Base-by-base conservation (phyloP, 2,329 filamentous ascomycete genomes). In the Blastomyces parvus region DNA sequence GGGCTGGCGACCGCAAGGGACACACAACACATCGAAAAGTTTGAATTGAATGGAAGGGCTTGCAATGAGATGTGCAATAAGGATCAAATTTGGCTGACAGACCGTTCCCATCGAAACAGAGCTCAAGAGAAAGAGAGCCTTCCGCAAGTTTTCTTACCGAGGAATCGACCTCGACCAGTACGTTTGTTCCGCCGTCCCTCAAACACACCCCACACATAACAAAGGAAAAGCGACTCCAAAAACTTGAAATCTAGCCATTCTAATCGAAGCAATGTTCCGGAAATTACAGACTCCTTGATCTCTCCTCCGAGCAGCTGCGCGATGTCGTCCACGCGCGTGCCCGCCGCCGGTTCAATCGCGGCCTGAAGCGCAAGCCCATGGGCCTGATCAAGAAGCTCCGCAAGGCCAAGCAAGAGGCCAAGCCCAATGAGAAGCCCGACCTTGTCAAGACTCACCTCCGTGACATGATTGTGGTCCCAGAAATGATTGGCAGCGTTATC, bases 341-440 rank as follows among this genome's bases (percentile, higher is more conserved):
- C 79, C 93, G 94, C 80, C 88, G 94, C 82, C 88, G 95, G 80
- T 97, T 99, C 89, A 97, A 97, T 89, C 93, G 94, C 74, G 94
- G 94, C 77, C 89, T 99, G 77, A 99, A 97, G 90, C 92, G 94
- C 85, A 96, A 96, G 86, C 94, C 94, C 76, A 97, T 99, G 94
- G 94, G 94, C 76, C 86, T 99, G 77, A 97, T 99, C 88, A 97
- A 97, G 91, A 99, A 99, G 88, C 91, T 99, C 77, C 93, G 94
- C 81, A 97, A 97, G 87, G 89, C 94, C 74, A 97, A 97, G 89
- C 91, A 96, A 83, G 91, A 96, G 84, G 92, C 92, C 75, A 91
- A 90, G 85, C 94, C 94, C 79, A 99, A 99, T 84, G 93, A 97
- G 91, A 97, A 97, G 90, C 93, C 93, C 79, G 92, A 96, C 79